A percentile compares a stretch with the other conserved stretches of the same genome.
phyloP scores from a whole-genome alignment of 163 green algal genomes.

The Prototheca cutis region DNA sequence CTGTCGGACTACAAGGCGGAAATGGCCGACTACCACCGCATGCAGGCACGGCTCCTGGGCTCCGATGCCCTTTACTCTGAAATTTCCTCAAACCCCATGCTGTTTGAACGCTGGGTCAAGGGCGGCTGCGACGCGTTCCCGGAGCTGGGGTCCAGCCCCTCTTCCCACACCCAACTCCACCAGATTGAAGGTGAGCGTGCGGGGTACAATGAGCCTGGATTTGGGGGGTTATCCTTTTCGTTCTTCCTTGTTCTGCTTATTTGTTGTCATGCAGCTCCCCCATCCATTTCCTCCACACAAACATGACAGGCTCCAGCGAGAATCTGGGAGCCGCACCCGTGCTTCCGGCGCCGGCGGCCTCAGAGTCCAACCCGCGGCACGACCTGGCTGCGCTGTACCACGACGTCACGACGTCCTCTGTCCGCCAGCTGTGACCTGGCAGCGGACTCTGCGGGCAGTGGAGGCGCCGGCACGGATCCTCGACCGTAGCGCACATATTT shows the following conservation, averaged over 20 bases:
- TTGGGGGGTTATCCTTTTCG: neutral
- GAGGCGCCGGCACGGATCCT: too few species aligned
- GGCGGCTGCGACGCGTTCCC: slow-evolving; percentile 17
- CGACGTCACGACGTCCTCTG: too few species aligned
- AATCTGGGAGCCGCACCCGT: neutral
- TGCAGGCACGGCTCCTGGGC: slow-evolving; percentile 25
- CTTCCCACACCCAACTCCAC: neutral
- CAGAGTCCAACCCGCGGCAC: slow-evolving; percentile 3
- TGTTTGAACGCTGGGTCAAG: slow-evolving; percentile 28
- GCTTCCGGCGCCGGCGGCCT: neutral
- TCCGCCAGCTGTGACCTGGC: too few species aligned
- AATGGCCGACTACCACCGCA: slow-evolving; percentile 63
- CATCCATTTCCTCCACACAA: neutral
- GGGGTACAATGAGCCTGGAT: neutral
- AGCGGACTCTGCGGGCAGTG: too few species aligned
- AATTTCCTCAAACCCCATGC: slow-evolving; percentile 4
- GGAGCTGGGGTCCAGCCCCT: slow-evolving; percentile 7
- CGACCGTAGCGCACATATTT: too few species aligned
- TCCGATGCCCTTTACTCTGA: slow-evolving; percentile 5
- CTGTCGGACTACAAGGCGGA: slow-evolving; percentile 61
- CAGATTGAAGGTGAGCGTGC: neutral
- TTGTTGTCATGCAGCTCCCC: neutral
- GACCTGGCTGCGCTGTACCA: too few species aligned
- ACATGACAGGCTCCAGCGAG: neutral
- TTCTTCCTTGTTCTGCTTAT: neutral